phyloP scores from a whole-genome alignment of 169 alveolate species.

The Eimeria brunetti region DNA sequence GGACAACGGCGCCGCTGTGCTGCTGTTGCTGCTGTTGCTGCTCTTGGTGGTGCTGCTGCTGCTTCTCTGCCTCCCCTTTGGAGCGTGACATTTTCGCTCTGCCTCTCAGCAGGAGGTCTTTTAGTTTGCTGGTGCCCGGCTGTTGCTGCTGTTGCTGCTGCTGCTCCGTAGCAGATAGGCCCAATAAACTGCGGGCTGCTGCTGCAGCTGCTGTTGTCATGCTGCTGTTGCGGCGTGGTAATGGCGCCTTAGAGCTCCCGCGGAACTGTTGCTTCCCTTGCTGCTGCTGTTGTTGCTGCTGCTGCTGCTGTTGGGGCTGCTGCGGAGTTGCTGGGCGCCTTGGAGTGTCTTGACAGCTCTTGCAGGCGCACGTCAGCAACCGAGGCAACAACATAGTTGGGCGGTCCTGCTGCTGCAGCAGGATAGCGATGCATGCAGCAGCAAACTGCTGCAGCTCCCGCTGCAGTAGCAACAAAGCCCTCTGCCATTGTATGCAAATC shows the following conservation, averaged over 20 bases:
- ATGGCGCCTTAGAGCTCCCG: background rate
- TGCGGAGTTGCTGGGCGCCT: background rate
- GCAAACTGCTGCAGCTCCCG: constrained; percentile 67
- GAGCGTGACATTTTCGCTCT: constrained; percentile 6
- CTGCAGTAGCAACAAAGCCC: constrained; percentile 55
- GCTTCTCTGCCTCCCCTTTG: constrained; percentile 21
- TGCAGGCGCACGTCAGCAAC: constrained; percentile 40
- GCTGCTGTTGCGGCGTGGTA: constrained; percentile 59
- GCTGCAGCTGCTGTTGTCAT: constrained; percentile 49
- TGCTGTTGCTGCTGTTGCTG: constrained; percentile 49
- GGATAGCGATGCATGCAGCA: constrained; percentile 37
- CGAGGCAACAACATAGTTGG: constrained; percentile 32
- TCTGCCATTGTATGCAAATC: constrained; percentile 50
- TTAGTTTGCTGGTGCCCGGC: constrained; percentile 33
- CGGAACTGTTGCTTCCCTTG: background rate
- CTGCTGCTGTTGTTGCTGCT: constrained; percentile 27
- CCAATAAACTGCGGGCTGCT: constrained; percentile 50
- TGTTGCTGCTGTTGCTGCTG: constrained; percentile 38
- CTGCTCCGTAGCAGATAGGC: constrained; percentile 19
- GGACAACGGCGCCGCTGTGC: constrained; percentile 28
- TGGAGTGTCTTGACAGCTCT: constrained; percentile 5
- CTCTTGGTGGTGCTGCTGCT: background rate
- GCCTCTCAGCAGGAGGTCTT: constrained; percentile 32
- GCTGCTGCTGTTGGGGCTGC: constrained; percentile 34
- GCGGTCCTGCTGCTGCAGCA: constrained; percentile 59